Base-by-base conservation (phyloP, 257 asterid species). In the Fraxinus anomala region DNA sequence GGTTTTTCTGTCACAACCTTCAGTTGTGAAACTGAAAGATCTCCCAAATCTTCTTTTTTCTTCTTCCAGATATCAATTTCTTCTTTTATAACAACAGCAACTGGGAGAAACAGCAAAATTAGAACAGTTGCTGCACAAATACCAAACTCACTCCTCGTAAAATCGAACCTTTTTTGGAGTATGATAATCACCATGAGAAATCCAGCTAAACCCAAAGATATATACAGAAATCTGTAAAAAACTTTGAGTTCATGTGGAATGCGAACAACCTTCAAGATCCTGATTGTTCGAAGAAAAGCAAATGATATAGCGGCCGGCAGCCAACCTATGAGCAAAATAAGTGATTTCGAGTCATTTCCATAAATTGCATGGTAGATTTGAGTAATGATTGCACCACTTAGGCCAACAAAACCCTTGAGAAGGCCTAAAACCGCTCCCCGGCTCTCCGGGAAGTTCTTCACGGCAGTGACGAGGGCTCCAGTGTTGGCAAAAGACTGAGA, bases 401-500 rank as follows among this genome's bases (percentile, higher is more conserved):
- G 33, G 26, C 92, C 92, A 26, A 88, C 87, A 56, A 85, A 88
- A 0, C 92, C 92, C 73, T 88, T 88, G 10, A 88, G 85, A 33
- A 88, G 73, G 14, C 92, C 92, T 5, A 88, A 74, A 10, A 88
- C 88, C 3, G 86, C 87, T 7, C 90, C 92, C 0, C 90, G 86
- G 68, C 90, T 86, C 82, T 88, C 89, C 5, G 97, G 97, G 78
- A 92, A 92, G 88, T 91, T 92, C 80, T 91, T 91, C n/a, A 92
- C 97, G 44, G 86, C 85, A 7, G 97, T 91, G 70, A 92, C 96
- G 6, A 92, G 94, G 0, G 97, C 93, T 6, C 96, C 97, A 21
- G 97, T 92, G 79, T 92, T 91, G 59, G 97, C 96, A 71, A 92
- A 92, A 6, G 96, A 80, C 76, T 92, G 97, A 0, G 97, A 92